These are phyloP conservation scores for Aspergillus hiratsukae DNA, from an alignment of 2,329 filamentous ascomycete genomes.

Conservation along the genomic window DNA sequence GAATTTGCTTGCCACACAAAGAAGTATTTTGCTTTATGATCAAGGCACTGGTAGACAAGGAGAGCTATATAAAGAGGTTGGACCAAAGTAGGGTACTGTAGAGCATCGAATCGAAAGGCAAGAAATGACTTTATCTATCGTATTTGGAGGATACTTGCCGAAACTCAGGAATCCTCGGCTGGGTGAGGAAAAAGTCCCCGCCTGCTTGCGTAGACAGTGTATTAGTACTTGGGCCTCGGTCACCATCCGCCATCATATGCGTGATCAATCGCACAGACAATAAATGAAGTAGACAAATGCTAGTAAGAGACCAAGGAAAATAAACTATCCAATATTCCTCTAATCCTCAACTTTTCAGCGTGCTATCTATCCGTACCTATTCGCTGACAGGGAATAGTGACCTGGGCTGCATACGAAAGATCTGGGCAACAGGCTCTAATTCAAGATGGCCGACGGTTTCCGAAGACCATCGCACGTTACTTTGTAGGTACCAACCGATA, in stretches of 20 bases:
- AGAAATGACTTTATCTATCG: neutral
- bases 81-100: neutral
- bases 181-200: neutral
- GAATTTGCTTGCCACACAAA: neutral
- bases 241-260: neutral
- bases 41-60: neutral
- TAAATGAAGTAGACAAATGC: neutral
- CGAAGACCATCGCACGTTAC: neutral
- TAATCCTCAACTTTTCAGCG: too few relatives aligned
- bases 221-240: neutral
- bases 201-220: too few relatives aligned
- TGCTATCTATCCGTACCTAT: neutral
- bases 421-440: neutral
- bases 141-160: neutral
- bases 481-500: neutral
- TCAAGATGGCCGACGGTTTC: neutral
- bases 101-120: neutral
- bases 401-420: neutral
- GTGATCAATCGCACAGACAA: neutral
- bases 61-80: neutral
- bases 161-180: neutral
- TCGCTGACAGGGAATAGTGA: neutral
- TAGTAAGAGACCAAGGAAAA: neutral
- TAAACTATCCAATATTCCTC: neutral
- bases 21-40: neutral